Evolutionary conservation across 352 stramenopile species (phyloP), one percentile per base, ranked within the genome.

Genomic region (Ophiocytium majus): DNA sequence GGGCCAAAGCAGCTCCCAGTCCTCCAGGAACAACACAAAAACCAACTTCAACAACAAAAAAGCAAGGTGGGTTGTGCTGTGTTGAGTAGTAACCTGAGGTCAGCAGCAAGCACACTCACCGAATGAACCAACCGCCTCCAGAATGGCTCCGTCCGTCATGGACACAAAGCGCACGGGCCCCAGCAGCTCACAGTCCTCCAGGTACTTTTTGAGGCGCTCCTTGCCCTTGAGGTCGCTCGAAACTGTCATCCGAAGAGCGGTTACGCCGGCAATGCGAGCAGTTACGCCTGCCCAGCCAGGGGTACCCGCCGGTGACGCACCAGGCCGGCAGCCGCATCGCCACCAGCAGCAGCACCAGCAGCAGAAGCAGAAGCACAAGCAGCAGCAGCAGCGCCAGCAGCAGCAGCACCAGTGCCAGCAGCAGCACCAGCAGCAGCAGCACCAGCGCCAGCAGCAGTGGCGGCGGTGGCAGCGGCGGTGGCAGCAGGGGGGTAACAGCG

Each of bases 141-240:
- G 71, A 37, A 88, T 88, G 31, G 84, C 79, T 23, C 79, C 84
- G n/a, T 88, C 84, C 10, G 37, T 88, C 80, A 88, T 82, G 50
- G 50, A 85, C 10, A 86, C 84, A 31, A 88, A 89, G 33, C 83
- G 76, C 74, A 89, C 74, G 31, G 81, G 81, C 17, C 85, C 85
- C 28, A 89, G 71, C 0, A 89, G 79, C 0, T 49, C 78, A 37
- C 75, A 86, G 37, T 89, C 85, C n/a, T 78, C 80, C 23, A 89
- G 74, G 49, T 82, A 89, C 32, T 84, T 86, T 9, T 89, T 75
- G 19, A 89, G 79, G 10, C 85, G 75, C 50, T 89, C 82, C 66
- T 36, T 87, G 35, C 85, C 85, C 36, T 83, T 37, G 43, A 89
- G 50, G 50, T 89, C 85, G 35, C 5, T 43, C 5, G 66, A 43